Percentiles rank a stretch among this genome's conserved stretches.
Conservation (phyloP, 208 protist genomes). For the Kentomonas sorsogonicus region DNA sequence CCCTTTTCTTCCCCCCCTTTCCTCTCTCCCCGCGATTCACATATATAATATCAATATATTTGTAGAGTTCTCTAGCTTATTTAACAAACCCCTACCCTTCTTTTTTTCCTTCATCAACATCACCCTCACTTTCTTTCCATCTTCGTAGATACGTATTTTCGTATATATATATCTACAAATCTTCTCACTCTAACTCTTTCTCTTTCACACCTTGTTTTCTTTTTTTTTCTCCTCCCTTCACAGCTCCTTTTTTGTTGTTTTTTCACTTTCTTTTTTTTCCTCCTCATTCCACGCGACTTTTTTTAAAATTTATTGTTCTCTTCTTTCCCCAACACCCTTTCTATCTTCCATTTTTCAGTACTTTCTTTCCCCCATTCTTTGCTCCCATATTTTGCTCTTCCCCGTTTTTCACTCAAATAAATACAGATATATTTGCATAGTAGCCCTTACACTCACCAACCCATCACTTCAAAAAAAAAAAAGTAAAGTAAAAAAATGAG, state of each 20-base stretch:
- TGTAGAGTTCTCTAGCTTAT: constrained; percentile 7
- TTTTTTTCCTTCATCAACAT: not conserved
- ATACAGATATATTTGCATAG: too few species aligned
- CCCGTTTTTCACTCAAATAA: too few species aligned
- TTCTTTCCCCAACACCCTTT: not conserved
- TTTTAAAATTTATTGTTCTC: not conserved
- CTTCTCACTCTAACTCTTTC: not conserved
- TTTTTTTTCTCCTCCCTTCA: not conserved
- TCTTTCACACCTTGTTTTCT: not conserved
- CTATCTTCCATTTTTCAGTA: not conserved
- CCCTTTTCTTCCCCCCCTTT: not conserved
- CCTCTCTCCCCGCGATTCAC: too few species aligned
- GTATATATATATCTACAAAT: not conserved
- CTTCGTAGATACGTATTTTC: constrained; percentile 7
- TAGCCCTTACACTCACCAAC: too few species aligned
- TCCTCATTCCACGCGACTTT: not conserved
- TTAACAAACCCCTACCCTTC: not conserved
- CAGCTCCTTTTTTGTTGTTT: not conserved
- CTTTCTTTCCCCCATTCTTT: constrained; percentile 5
- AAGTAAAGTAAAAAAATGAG: constrained; percentile 7
- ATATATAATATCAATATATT: too few species aligned
- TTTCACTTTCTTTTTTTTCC: constrained; percentile 2
- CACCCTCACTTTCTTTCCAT: too few species aligned
- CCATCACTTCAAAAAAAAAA: constrained; percentile 4
- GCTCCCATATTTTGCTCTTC: constrained; percentile 1